Evolutionary conservation across 805 yeast species (phyloP).

Genomic region (Starmerella cellae): DNA sequence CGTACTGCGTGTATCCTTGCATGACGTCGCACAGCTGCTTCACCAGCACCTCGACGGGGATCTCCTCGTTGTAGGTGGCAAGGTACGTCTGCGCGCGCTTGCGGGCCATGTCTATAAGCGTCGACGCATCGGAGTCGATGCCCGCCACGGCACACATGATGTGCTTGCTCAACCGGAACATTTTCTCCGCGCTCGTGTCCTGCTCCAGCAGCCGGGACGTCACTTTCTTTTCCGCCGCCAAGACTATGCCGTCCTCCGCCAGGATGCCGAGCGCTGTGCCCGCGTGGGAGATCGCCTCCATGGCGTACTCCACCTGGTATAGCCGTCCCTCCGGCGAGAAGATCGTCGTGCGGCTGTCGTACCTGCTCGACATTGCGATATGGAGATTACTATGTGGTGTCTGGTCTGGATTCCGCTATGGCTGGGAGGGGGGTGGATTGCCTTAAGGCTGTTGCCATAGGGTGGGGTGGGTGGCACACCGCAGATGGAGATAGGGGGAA

Average conservation of each 20-base stretch:
- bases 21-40: conserved; percentile 81
- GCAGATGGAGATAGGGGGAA: no score
- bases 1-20: conserved; percentile 97
- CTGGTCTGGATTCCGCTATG: neutral
- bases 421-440: neutral
- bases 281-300: conserved; percentile 76
- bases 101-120: conserved; percentile 78
- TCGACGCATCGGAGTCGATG: conserved; percentile 91
- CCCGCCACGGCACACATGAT: conserved; percentile 91
- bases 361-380: conserved; percentile 60
- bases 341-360: conserved; percentile 97
- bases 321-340: conserved; percentile 98
- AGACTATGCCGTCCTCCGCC: conserved; percentile 74
- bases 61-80: conserved; percentile 77
- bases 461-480: no score
- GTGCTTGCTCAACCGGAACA: conserved; percentile 65
- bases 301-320: conserved; percentile 92
- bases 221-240: conserved; percentile 94
- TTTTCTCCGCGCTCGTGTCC: conserved; percentile 84
- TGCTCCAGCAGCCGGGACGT: conserved; percentile 86
- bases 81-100: conserved; percentile 71
- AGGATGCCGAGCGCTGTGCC: conserved; percentile 72
- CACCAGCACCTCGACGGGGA: conserved; percentile 86
- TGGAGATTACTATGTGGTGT: neutral
- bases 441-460: no score